Conservation (phyloP, 2,329 filamentous ascomycete species). For the Aspergillus hortae region DNA sequence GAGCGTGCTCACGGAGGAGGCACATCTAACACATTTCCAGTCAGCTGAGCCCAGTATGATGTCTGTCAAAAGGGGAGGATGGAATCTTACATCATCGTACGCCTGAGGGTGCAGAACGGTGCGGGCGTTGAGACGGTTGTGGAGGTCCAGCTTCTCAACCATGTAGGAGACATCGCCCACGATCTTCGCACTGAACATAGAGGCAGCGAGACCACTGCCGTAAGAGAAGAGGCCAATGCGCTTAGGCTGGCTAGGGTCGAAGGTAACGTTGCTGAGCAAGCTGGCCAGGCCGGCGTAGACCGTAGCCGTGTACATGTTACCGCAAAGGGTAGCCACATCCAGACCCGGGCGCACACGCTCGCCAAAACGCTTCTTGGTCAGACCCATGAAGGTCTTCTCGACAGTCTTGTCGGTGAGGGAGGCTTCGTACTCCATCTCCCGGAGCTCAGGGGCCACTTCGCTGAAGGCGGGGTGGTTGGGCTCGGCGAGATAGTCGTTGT, state of each 20-base stretch:
- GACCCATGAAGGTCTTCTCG: conserved; percentile 81
- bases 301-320: conserved; percentile 62
- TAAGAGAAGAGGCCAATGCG: conserved; percentile 75
- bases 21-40: conserved; percentile 60
- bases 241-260: conserved; percentile 65
- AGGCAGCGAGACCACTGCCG: conserved; percentile 71
- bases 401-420: conserved; percentile 77
- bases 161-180: conserved; percentile 67
- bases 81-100: conserved; percentile 65
- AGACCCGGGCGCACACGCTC: conserved; percentile 71
- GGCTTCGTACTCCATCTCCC: conserved; percentile 73
- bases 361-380: conserved; percentile 80
- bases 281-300: conserved; percentile 56
- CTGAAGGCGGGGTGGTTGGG: conserved; percentile 65
- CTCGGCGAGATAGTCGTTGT: conserved; percentile 78
- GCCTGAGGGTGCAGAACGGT: conserved; percentile 65
- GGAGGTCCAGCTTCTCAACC: conserved; percentile 65
- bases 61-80: background rate
- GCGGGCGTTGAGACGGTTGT: conserved; percentile 63
- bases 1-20: conserved; percentile 74
- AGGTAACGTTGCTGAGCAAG: conserved; percentile 62
- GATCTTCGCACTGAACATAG: conserved; percentile 65
- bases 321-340: conserved; percentile 72
- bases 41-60: conserved; percentile 1
- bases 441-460: conserved; percentile 71